Percentiles rank a stretch among this genome's conserved stretches.
Conservation (phyloP, 1,284 basidiomycete species). For the Wolfiporia cocos region DNA sequence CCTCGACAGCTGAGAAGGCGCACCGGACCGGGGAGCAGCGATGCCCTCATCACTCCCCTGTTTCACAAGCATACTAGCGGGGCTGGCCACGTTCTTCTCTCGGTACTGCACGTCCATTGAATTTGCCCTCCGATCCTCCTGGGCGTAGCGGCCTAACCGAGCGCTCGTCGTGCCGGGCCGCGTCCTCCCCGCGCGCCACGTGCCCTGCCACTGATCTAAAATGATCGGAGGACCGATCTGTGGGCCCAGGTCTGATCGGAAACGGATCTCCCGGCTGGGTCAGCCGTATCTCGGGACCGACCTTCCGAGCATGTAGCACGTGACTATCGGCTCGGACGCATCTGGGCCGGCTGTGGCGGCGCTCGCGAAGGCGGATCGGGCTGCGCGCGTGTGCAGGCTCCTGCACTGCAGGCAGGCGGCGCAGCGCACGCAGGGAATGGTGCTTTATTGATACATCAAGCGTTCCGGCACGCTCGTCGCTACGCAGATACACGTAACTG, state of each 20-base stretch:
- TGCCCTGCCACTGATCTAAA: neutral
- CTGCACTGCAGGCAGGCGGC: neutral
- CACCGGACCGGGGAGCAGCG: neutral
- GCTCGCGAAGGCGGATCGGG: neutral
- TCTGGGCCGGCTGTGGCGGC: neutral
- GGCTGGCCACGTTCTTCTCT: no score
- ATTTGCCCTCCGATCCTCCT: neutral
- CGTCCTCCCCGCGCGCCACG: neutral
- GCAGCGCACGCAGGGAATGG: no score
- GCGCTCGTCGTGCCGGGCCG: neutral
- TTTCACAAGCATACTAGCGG: neutral
- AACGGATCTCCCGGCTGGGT: neutral
- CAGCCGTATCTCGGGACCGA: constrained; percentile 11
- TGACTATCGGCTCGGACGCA: neutral
- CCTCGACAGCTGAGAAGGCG: neutral
- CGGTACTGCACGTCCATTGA: neutral
- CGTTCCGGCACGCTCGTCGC: neutral
- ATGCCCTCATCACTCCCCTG: neutral
- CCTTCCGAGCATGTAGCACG: neutral
- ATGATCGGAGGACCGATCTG: constrained; percentile 5
- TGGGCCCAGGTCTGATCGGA: constrained; percentile 7
- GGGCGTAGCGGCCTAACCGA: neutral
- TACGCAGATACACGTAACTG: neutral
- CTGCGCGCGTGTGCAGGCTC: neutral
- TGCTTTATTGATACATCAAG: neutral